Base-by-base conservation (phyloP, 306 rosid genomes). In the Cicer chorassanicum region DNA sequence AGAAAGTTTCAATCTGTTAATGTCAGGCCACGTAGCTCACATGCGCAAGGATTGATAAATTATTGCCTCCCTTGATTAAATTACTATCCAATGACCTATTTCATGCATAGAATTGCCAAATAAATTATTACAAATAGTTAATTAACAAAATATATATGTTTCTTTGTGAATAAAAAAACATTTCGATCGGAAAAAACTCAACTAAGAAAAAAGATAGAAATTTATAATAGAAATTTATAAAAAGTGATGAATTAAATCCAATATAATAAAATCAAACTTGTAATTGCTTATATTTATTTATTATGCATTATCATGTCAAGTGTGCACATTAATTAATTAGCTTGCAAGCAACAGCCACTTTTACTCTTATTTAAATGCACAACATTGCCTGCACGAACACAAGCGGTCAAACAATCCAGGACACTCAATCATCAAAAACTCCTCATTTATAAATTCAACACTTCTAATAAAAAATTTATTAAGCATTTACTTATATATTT, bases 351-450 rank as follows among this genome's bases (percentile, higher is more conserved):
- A 12, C 10, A 13, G 13, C 19, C 36, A 8, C 41, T 38, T 11
- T 74, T 73, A 38, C 50, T 4, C 46, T 38, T 71, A 56, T 49
- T 48, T 19, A 41, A 42, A 29, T 42, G 7, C 21, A 73, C 59
- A 42, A 7, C 66, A 66, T 59, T 76, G 65, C 57, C 57, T 60
- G 65, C 82, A 78, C 70, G 72, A 57, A 1, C 55, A 59, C 19
- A 21, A 36, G 15, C 36, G 48, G 42, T 56, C 68, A 44, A 36
- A 13, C 51, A 36, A 6, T 36, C 54, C 49, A 70, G 41, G 12
- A 48, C 55, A 73, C 42, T 49, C n/a, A 12, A 73, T 46, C 62
- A 42, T n/a, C 50, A 9, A 44, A 74, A 62, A 62, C 38, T 9
- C 40, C 34, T 41, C 57, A 12, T 18, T 65, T 8, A 7, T 3